Percentiles rank a stretch among this genome's conserved stretches.
Conservation (phyloP, 306 rosid genomes). For the Dicorynia guianensis region DNA sequence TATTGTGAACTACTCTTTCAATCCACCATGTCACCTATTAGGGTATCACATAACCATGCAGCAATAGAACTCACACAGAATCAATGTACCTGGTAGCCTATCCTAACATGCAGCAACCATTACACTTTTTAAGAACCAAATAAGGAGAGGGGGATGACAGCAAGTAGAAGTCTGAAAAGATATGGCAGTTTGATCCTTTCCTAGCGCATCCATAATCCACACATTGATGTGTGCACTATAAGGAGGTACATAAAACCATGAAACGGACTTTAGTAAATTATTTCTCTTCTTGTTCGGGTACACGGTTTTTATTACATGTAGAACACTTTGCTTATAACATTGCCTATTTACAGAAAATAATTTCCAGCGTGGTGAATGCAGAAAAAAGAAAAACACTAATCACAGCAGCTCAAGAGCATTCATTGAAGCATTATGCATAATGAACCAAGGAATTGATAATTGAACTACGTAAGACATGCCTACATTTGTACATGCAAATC, state of each 20-base stretch:
- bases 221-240: neutral
- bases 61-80: slow-evolving; percentile 17
- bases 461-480: slow-evolving; percentile 30
- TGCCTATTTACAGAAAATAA: neutral
- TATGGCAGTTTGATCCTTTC: slow-evolving; percentile 15
- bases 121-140: slow-evolving; percentile 9
- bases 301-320: slow-evolving; percentile 8
- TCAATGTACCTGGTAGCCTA: neutral
- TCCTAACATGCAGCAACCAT: slow-evolving; percentile 22
- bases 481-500: slow-evolving; percentile 86
- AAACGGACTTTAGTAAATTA: neutral
- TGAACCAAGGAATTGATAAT: slow-evolving; percentile 16
- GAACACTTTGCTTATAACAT: slow-evolving; percentile 9
- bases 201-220: neutral
- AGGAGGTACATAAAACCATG: neutral
- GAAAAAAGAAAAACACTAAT: neutral
- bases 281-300: neutral
- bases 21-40: slow-evolving; percentile 6
- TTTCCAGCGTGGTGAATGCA: neutral
- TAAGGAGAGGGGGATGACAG: slow-evolving; percentile 14
- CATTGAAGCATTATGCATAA: slow-evolving; percentile 17
- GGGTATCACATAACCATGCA: slow-evolving; percentile 2
- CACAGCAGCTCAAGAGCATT: neutral
- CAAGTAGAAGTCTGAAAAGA: slow-evolving; percentile 14
- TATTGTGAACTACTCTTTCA: slow-evolving; percentile 4